Evolutionary conservation across 177 flowering plant species (phyloP), one percentile per base, ranked within the genome.

Genomic region (Tripterygium wilfordii): DNA sequence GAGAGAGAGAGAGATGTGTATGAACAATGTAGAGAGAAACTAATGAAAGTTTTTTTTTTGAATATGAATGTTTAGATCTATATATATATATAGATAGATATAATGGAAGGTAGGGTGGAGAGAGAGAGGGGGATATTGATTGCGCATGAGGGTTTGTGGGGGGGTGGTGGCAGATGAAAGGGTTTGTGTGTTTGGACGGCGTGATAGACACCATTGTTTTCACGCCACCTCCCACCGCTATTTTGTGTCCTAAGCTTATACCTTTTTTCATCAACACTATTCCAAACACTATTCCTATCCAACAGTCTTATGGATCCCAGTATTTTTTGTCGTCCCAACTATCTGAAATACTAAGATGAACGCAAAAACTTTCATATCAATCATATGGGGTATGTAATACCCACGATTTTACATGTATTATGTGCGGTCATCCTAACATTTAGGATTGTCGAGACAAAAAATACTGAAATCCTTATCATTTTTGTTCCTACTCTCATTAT

Each of bases 71-170:
- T n/a, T 27, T 22, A 51, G 6, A 19, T 39, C 14, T 33, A 40
- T 25, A 25, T 41, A 21, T 4, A 42, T 3, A 53, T 36, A 45
- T 2, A 38, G 5, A 26, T 9, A 38, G 14, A 10, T 7, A 21
- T n/a, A 54, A 19, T 21, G 19, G 39, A 28, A 22, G 19, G 35
- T 19, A 25, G n/a, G n/a, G n/a, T n/a, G n/a, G n/a, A 39, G 36
- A 40, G 19, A 16, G 12, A 16, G 8, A 19, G 10, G 26, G 21
- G 31, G 60, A 15, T 44, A 58, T 46, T 51, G 72, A 71, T 54
- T 71, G 60, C 72, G 76, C 76, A 70, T 67, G 45, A 72, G 71
- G 76, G 67, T 71, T 57, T 70, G 76, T 72, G 72, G 64, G 45
- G 77, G 71, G 76, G 67, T 64, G 72, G 77, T 69, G 52, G 54